Evolutionary conservation across 768 basidiomycete species (phyloP).

Genomic region (Heimioporus sp.): DNA sequence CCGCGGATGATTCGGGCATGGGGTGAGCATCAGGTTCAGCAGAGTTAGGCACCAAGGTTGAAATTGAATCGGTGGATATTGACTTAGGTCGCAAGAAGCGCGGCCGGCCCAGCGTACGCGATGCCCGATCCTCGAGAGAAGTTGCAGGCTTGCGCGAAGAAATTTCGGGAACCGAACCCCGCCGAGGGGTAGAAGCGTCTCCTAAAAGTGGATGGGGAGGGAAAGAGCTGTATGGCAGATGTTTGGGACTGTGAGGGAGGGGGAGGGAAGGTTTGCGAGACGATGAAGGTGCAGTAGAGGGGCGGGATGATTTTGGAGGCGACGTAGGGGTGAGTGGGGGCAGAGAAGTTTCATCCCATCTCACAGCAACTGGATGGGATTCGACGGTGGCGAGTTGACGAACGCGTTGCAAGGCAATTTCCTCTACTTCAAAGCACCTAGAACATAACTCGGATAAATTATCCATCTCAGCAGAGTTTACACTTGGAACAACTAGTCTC

Average conservation of each 20-base stretch:
- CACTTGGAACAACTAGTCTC: slow-evolving; percentile 42
- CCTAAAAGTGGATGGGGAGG: slow-evolving; percentile 4
- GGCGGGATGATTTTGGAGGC: slow-evolving; percentile 34
- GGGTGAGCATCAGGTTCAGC: slow-evolving; percentile 3
- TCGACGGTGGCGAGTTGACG: slow-evolving; percentile 47
- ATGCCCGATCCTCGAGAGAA: slow-evolving; percentile 17
- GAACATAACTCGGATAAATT: slow-evolving; percentile 55
- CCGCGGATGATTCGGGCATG: slow-evolving; percentile 2
- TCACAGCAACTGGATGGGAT: slow-evolving; percentile 9
- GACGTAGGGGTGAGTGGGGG: slow-evolving; percentile 24
- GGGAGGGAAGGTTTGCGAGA: slow-evolving; percentile 18
- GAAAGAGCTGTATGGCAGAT: background rate
- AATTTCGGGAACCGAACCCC: slow-evolving; percentile 28
- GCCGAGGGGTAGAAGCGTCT: slow-evolving; percentile 18
- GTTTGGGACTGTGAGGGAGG: background rate
- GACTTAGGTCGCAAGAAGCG: slow-evolving; percentile 45
- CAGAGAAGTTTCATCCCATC: slow-evolving; percentile 14
- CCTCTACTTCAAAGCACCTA: slow-evolving; percentile 68
- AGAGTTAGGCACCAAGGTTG: slow-evolving; percentile 25
- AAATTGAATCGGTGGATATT: slow-evolving; percentile 54
- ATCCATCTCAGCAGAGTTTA: slow-evolving; percentile 29
- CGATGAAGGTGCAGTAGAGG: slow-evolving; percentile 50
- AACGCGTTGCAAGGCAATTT: slow-evolving; percentile 63
- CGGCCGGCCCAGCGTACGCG: slow-evolving; percentile 16
- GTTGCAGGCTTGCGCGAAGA: slow-evolving; percentile 6